Evolutionary conservation across 2,329 filamentous ascomycete genomes (phyloP), one percentile per base, ranked within the genome.

Genomic region (Gaeumannomyces sp.): DNA sequence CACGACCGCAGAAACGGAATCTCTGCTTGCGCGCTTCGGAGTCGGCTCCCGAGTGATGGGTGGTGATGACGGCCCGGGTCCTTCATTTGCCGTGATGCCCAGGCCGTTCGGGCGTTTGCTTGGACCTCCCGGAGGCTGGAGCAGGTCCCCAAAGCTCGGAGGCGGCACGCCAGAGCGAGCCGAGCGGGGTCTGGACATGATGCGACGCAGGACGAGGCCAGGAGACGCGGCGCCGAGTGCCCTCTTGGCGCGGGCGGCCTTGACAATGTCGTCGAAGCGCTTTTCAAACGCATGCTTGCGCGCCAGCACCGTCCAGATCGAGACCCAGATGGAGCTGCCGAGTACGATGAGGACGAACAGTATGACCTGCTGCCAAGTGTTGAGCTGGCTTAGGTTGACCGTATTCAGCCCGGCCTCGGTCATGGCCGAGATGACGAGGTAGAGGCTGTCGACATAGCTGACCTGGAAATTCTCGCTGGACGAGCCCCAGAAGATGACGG

Each of bases 371-470:
- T 91, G 89, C 71, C 86, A 88, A 2, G 83, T 86, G 56, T 86
- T 89, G 71, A 91, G 75, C 61, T 81, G 77, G 64, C 82, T 86
- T 16, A 90, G 73, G 70, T 88, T 85, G 68, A 87, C 83, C 11
- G 87, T 89, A 69, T 75, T 89, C 35, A 89, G 76, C 2, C 88
- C 89, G 13, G 88, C 83, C 66, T 86, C 80, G 1, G 87, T 89
- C 81, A 90, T 89, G 59, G 88, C 87, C 66, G 83, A 87, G 58
- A 86, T 79, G 63, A 83, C 82, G 35, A 90, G 73, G 71, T 89
- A 91, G 8, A 91, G 75, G 22, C 85, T 81, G 73, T 91, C 87
- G 27, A 81, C 80, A 74, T 88, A 91, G 57, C 77, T 76, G 65
- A 90, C 80, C 66, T 78, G 83, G 35, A 38, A 38, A 1, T 38